Base-by-base conservation (phyloP, 805 yeast genomes). In the Hanseniaspora clermontiae region DNA sequence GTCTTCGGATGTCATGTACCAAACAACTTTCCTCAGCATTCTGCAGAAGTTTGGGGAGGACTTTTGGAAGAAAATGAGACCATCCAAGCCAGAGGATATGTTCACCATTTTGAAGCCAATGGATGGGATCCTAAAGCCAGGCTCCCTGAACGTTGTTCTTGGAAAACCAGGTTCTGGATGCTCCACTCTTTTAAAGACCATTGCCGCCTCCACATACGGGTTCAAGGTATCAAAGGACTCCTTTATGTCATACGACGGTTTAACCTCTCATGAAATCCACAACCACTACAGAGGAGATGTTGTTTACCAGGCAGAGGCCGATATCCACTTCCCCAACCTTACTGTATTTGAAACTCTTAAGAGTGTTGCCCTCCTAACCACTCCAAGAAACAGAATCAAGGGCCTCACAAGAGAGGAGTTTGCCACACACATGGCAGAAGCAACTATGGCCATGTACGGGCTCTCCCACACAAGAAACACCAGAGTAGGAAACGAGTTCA, bases 111-210 rank as follows among this genome's bases (percentile, higher is more conserved):
- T 76, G 64, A 76, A 76, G 62, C 68, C 77, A 15, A 73, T 77
- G 78, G 83, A 80, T 59, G 86, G 82, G 27, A 60, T 77, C 15
- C 64, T 78, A 42, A 71, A 70, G 55, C 84, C 88, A 2, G 88
- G 89, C 56, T 82, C 82, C 59, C 72, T 83, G 48, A 79, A 83
- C 5, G 85, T 84, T 55, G 90, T 84, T 11, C 71, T 84, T 48
- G 91, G 93, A 57, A 77, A 90, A 68, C 91, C 91, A 1, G 91
- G 91, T 62, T 75, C 84, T 39, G 87, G 87, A 45, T 81, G 87
- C 62, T 72, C 85, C 7, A 80, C 86, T 4, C 69, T 80, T 52
- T 70, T 81, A 61, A 80, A 80, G 63, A 71, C 83, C 5, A 67
- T 82, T 49, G 74, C 83, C 43, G 70, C 78, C 36, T 74, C 75